Evolutionary conservation across 192 early-diverging fungal genomes (phyloP), one percentile per base, ranked within the genome.

Genomic region (Chytriomyces sp.): DNA sequence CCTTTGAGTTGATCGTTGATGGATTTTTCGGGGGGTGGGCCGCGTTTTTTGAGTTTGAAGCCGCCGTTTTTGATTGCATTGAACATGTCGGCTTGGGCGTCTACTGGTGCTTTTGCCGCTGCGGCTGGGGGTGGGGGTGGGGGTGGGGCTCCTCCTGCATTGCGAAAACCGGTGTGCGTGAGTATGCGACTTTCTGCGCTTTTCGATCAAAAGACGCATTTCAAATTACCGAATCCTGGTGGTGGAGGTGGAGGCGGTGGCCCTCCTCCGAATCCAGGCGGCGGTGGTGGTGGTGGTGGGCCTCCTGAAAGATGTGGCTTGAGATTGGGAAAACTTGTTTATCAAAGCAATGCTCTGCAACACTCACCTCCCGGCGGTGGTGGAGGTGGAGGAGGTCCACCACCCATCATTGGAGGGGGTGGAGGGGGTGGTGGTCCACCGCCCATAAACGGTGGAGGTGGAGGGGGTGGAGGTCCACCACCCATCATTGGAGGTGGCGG

Each of bases 181-280:
- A 35, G 35, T 35, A 35, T 35, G 74, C 48, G 48, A 64, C 43
- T 64, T 69, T 13, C 68, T n/a, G 13, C 67, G 62, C 26, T 18
- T 20, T 70, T 35, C 45, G 69, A 69, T 23, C 72, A 65, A 69
- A 77, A 67, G 13, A 76, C 45, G 26, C 64, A 77, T 18, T 59
- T 11, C 48, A 45, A 62, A 23, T 23, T 63, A 45, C 76, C 76
- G 26, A 57, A 61, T 7, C 72, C 79, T 16, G 79, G 50, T 35
- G 80, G 70, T 5, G 77, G 77, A 28, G 77, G 80, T 9, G 80
- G 80, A 47, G 80, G 80, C 24, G 79, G 79, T 11, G 75, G 75
- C 16, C 77, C 77, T 44, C 69, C 62, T 13, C 23, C 23, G 43
- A n/a, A 26, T 47, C 72, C 72, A 50, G 78, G 78, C 7, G 78